Evolutionary conservation across 2,329 filamentous ascomycete genomes (phyloP).

Genomic region (Colletotrichum tanaceti): DNA sequence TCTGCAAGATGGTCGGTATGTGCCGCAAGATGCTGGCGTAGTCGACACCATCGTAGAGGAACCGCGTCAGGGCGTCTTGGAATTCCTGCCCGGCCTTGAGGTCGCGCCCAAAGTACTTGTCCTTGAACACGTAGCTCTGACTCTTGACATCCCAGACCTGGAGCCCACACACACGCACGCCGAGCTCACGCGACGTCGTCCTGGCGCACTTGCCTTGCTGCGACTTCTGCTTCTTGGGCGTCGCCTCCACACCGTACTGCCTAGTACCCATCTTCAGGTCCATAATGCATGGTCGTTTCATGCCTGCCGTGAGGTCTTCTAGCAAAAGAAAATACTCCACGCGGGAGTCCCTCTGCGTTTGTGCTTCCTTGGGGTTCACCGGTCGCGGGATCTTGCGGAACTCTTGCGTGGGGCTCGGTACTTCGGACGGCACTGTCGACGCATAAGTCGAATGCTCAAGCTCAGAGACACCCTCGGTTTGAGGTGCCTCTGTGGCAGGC

Average conservation of each 20-base stretch:
- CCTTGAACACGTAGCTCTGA: constrained; percentile 91
- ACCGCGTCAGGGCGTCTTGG: constrained; percentile 85
- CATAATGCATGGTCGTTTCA: constrained; percentile 96
- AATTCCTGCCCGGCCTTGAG: constrained; percentile 91
- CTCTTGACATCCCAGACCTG: constrained; percentile 93
- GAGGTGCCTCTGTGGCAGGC: constrained; percentile 15
- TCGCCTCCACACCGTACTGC: constrained; percentile 94
- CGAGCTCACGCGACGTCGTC: constrained; percentile 91
- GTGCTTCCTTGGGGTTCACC: constrained; percentile 81
- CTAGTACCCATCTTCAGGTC: constrained; percentile 99
- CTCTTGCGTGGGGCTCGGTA: constrained; percentile 54
- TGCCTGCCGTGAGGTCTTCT: constrained; percentile 94
- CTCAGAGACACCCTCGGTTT: constrained; percentile 18
- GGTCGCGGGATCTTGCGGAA: constrained; percentile 66
- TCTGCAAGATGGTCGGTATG: constrained; percentile 87
- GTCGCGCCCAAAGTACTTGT: constrained; percentile 96
- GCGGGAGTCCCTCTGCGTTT: constrained; percentile 70
- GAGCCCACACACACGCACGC: constrained; percentile 93
- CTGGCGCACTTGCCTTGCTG: constrained; percentile 92
- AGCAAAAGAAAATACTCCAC: constrained; percentile 93
- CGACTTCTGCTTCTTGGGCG: constrained; percentile 90
- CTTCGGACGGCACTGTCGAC: constrained; percentile 47
- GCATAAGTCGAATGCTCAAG: constrained; percentile 29
- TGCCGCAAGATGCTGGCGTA: constrained; percentile 83
- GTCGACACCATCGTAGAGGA: constrained; percentile 90